These are phyloP conservation scores for Candida glucosophila DNA, from an alignment of 1,139 yeast species.

Conservation along the genomic window DNA sequence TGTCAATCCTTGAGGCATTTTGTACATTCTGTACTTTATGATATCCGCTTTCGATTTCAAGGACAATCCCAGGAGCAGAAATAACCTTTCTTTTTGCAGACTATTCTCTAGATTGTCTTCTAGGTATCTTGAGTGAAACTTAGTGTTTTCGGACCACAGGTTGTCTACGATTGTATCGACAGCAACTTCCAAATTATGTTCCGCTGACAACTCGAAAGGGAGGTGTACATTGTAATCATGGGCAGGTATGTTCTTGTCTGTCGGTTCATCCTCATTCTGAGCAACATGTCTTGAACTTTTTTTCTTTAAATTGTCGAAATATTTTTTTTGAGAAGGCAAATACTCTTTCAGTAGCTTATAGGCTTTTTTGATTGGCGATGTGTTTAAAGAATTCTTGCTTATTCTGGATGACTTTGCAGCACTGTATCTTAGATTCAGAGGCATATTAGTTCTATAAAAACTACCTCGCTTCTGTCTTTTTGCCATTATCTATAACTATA, in stretches of 20 bases:
- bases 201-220: conserved; percentile 27
- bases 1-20: conserved; percentile 26
- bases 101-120: conserved; percentile 44
- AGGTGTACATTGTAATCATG: conserved; percentile 31
- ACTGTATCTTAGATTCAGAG: conserved; percentile 24
- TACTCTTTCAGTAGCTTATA: conserved; percentile 15
- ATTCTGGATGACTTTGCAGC: conserved; percentile 37
- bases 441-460: conserved; percentile 43
- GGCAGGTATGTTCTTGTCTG: conserved; percentile 11
- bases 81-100: conserved; percentile 34
- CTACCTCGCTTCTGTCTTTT: conserved; percentile 43
- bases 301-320: conserved; percentile 12
- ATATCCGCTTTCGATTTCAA: conserved; percentile 30
- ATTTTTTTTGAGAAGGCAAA: conserved; percentile 19
- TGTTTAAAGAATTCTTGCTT: conserved; percentile 12
- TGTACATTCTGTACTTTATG: conserved; percentile 22
- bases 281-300: conserved; percentile 2
- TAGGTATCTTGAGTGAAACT: conserved; percentile 15
- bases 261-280: conserved; percentile 5
- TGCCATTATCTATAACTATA: conserved; percentile 31
- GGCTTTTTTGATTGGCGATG: conserved; percentile 17
- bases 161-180: conserved; percentile 25
- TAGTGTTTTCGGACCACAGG: conserved; percentile 32
- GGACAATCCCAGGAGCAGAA: conserved; percentile 26
- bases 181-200: conserved; percentile 26